phyloP scores from a whole-genome alignment of 805 yeast species.

The Isabelozyma rhagii region DNA sequence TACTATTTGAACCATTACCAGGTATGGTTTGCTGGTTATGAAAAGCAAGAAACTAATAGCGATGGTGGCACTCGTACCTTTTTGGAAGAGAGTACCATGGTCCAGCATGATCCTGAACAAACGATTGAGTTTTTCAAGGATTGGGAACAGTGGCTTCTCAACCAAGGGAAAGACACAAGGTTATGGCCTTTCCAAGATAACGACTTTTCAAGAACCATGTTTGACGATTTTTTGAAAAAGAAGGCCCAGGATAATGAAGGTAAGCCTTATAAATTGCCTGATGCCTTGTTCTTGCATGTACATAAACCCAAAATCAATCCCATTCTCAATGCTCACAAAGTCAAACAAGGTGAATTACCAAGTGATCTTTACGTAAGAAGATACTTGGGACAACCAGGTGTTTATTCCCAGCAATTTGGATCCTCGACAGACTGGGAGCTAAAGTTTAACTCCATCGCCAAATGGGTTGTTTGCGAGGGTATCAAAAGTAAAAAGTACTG shows the following conservation, averaged over 20 bases:
- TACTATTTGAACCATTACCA: slow-evolving; percentile 22
- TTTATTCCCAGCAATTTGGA: slow-evolving; percentile 9
- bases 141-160: slow-evolving; percentile 25
- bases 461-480: slow-evolving; percentile 28
- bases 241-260: neutral
- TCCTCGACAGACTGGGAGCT: slow-evolving; percentile 31
- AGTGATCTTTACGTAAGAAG: slow-evolving; percentile 18
- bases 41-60: slow-evolving; percentile 1
- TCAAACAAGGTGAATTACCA: slow-evolving; percentile 9
- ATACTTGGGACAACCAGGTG: slow-evolving; percentile 19
- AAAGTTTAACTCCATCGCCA: slow-evolving; percentile 27
- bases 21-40: slow-evolving; percentile 11
- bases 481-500: slow-evolving; percentile 19
- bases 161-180: slow-evolving; percentile 22
- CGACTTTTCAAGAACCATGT: slow-evolving; percentile 19
- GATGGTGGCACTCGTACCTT: slow-evolving; percentile 3
- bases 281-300: slow-evolving; percentile 27
- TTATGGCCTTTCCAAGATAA: slow-evolving; percentile 28
- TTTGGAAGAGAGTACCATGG: slow-evolving; percentile 26
- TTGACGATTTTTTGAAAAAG: slow-evolving; percentile 13
- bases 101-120: slow-evolving; percentile 28
- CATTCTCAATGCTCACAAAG: slow-evolving; percentile 1
- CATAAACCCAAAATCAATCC: slow-evolving; percentile 33
- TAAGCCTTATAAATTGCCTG: slow-evolving; percentile 13
- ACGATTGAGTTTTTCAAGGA: slow-evolving; percentile 12